Conservation (phyloP, 768 basidiomycete genomes). For the Saitozyma podzolica region DNA sequence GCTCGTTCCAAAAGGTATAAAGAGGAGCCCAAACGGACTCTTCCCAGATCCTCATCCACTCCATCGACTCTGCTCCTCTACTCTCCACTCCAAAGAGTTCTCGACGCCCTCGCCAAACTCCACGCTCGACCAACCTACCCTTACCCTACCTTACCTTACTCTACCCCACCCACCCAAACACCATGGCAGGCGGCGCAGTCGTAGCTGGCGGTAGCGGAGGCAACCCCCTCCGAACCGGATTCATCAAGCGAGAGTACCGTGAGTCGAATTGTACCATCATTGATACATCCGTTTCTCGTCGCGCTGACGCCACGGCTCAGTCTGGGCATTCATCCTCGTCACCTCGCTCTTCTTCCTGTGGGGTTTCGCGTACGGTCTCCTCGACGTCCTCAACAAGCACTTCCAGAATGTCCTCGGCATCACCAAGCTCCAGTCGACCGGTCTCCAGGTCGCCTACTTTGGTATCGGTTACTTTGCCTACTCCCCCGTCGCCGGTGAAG, state of each 20-base stretch:
- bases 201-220: constrained; percentile 39
- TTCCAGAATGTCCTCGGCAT: constrained; percentile 72
- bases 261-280: constrained; percentile 10
- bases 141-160: neutral
- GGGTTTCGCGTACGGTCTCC: constrained; percentile 52
- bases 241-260: constrained; percentile 45
- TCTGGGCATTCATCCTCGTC: constrained; percentile 66
- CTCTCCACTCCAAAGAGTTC: too few relatives aligned
- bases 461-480: constrained; percentile 50
- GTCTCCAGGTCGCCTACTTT: constrained; percentile 69
- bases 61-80: too few relatives aligned
- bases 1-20: too few relatives aligned
- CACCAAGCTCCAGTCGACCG: constrained; percentile 68
- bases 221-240: constrained; percentile 47
- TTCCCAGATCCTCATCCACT: too few relatives aligned
- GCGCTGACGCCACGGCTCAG: neutral
- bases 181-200: constrained; percentile 50
- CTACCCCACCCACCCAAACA: constrained; percentile 5
- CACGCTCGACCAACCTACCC: neutral
- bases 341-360: constrained; percentile 76
- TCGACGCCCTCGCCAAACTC: too few relatives aligned
- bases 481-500: constrained; percentile 51
- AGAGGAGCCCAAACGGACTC: too few relatives aligned
- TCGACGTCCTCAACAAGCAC: constrained; percentile 58
- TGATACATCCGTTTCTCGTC: neutral